Conservation (phyloP, 1,139 yeast genomes). For the Taphrina populina region DNA sequence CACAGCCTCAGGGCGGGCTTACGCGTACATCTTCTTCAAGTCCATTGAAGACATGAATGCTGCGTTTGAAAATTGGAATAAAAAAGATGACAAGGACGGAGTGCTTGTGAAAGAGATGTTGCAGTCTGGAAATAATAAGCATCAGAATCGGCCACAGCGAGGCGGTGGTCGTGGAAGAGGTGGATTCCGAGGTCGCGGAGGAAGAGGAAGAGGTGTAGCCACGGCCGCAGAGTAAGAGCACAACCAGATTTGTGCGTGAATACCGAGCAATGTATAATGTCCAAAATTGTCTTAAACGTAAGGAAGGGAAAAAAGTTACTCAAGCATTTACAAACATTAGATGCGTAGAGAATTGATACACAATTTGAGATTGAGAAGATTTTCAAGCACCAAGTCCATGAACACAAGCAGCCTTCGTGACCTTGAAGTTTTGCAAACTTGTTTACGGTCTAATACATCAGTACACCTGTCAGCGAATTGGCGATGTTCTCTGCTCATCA, state of each 20-base stretch:
- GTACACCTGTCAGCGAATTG: too few relatives aligned
- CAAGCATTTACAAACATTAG: conserved; percentile 15
- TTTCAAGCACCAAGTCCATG: too few relatives aligned
- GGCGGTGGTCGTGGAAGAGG: conserved; percentile 35
- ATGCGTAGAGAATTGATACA: conserved; percentile 13
- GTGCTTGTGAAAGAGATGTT: conserved; percentile 19
- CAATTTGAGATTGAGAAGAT: too few relatives aligned
- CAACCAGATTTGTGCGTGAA: neutral
- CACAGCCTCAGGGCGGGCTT: conserved; percentile 43
- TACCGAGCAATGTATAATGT: conserved; percentile 10
- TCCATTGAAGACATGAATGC: conserved; percentile 44
- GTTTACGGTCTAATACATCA: too few relatives aligned
- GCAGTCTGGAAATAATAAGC: conserved; percentile 3
- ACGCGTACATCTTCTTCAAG: conserved; percentile 47
- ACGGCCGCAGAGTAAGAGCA: conserved; percentile 1
- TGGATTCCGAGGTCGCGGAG: conserved; percentile 28
- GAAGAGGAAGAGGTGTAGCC: conserved; percentile 18
- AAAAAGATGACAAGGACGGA: conserved; percentile 20
- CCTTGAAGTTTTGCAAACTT: too few relatives aligned
- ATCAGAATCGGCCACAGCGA: conserved; percentile 14
- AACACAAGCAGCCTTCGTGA: too few relatives aligned
- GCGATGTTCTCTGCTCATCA: too few relatives aligned
- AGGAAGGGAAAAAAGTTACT: conserved; percentile 10
- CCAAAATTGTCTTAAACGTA: neutral
- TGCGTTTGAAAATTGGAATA: conserved; percentile 38